Evolutionary conservation across 176 grass and related monocot genomes (phyloP).

Genomic region (Tuctoria greenei): DNA sequence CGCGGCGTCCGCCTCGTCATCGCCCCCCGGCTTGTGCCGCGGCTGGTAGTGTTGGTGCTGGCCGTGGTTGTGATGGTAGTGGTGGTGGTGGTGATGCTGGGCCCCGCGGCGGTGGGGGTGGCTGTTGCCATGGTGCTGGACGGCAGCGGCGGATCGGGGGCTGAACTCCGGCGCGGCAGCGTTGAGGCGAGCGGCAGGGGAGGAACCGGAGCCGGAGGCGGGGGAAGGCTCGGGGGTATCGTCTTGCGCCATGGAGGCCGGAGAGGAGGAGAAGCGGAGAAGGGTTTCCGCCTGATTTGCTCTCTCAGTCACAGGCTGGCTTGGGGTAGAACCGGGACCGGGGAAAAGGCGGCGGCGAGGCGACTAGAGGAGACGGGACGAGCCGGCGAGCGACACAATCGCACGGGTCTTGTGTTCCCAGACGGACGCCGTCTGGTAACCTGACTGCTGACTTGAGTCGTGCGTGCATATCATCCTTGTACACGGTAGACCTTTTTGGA

Average conservation of each 20-base stretch:
- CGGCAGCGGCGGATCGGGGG: conserved; percentile 48
- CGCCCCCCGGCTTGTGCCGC: conserved; percentile 41
- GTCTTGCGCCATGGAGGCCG: conserved; percentile 72
- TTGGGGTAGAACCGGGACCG: background rate
- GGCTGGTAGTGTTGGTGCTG: background rate
- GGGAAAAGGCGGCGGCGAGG: background rate
- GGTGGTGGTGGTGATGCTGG: conserved; percentile 20
- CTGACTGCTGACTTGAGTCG: too few species aligned
- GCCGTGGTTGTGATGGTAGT: background rate
- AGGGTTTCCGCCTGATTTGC: conserved; percentile 42
- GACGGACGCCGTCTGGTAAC: too few species aligned
- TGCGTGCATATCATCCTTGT: too few species aligned
- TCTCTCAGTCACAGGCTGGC: background rate
- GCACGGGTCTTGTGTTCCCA: background rate
- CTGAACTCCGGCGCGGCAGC: conserved; percentile 84
- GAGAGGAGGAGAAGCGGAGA: background rate
- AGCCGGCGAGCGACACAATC: background rate
- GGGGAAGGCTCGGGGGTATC: conserved; percentile 36
- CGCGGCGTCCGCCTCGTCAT: conserved; percentile 59
- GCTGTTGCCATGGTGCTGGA: conserved; percentile 34
- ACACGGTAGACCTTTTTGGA: too few species aligned
- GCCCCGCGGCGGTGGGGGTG: conserved; percentile 40
- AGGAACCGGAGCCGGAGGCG: conserved; percentile 5
- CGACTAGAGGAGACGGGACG: background rate
- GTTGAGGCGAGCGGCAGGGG: conserved; percentile 66